A percentile compares a stretch with the other conserved stretches of the same genome.
phyloP scores from a whole-genome alignment of 371 early-diverging fungal species.

The Mycotypha africana region DNA sequence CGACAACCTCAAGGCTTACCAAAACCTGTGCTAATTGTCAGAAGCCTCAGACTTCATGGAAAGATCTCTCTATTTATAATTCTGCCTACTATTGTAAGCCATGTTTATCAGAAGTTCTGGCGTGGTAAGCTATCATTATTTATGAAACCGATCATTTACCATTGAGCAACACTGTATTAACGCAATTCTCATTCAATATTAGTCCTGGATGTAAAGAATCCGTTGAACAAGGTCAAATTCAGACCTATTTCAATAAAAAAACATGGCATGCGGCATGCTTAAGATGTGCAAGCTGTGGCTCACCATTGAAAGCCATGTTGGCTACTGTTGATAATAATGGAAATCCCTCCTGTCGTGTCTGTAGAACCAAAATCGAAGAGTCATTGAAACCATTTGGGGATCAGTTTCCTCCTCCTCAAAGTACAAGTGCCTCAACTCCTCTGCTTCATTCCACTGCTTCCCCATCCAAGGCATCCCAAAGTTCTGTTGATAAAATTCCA shows the following conservation, averaged over 20 bases:
- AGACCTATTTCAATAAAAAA: slow-evolving; percentile 5
- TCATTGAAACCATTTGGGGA: not conserved
- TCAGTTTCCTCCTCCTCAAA: slow-evolving; percentile 9
- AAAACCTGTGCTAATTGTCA: slow-evolving; percentile 11
- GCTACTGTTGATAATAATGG: slow-evolving; percentile 7
- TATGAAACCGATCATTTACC: not conserved
- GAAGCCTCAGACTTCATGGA: slow-evolving; percentile 14
- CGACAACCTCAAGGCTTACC: not conserved
- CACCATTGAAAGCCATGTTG: slow-evolving; percentile 3
- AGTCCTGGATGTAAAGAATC: slow-evolving; percentile 10
- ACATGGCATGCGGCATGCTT: slow-evolving; percentile 12
- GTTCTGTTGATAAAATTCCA: not conserved
- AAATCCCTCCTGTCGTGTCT: slow-evolving; percentile 8
- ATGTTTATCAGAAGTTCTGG: slow-evolving; percentile 6
- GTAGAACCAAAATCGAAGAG: slow-evolving; percentile 1
- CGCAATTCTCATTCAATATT: no score
- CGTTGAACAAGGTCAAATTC: slow-evolving; percentile 4
- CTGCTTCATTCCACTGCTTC: slow-evolving; percentile 4
- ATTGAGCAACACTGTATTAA: no score
- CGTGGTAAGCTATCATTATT: slow-evolving; percentile 5
- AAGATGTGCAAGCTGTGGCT: slow-evolving; percentile 9
- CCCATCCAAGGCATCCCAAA: not conserved
- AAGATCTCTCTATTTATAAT: slow-evolving; percentile 14
- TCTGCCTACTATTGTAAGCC: slow-evolving; percentile 16
- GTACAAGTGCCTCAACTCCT: slow-evolving; percentile 14